These are phyloP conservation scores for Fusarium incarnatum DNA, from an alignment of 2,329 filamentous ascomycete genomes.

Conservation along the genomic window DNA sequence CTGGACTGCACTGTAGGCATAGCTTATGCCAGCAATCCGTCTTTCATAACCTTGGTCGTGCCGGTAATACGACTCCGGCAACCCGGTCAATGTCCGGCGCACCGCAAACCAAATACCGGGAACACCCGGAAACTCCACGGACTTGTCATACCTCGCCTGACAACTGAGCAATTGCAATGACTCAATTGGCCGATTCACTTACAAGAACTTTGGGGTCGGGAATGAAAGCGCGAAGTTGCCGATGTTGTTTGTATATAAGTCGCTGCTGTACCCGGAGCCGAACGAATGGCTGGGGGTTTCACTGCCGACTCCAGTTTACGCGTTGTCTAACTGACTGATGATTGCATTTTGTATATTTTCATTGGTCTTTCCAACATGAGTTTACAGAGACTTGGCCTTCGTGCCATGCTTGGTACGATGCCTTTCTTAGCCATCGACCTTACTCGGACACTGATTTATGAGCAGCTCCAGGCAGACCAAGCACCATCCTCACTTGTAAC, in stretches of 20 bases:
- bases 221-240: background rate
- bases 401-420: background rate
- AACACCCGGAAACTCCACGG: background rate
- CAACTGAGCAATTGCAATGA: background rate
- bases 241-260: background rate
- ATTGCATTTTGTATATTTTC: accelerated
- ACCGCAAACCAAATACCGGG: background rate
- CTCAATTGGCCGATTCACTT: background rate
- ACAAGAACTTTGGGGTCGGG: background rate
- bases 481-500: background rate
- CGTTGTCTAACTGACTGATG: background rate
- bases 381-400: background rate
- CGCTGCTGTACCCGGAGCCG: background rate
- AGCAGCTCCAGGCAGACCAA: background rate
- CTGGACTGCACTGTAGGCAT: background rate
- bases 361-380: background rate
- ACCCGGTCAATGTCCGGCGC: background rate
- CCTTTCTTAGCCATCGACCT: accelerated
- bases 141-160: background rate
- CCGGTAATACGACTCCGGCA: background rate
- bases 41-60: background rate
- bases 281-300: too few relatives aligned
- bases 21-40: background rate
- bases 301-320: accelerated
- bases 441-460: too few relatives aligned